Conservation (phyloP, 805 yeast genomes). For the Teunomyces funiuensis region DNA sequence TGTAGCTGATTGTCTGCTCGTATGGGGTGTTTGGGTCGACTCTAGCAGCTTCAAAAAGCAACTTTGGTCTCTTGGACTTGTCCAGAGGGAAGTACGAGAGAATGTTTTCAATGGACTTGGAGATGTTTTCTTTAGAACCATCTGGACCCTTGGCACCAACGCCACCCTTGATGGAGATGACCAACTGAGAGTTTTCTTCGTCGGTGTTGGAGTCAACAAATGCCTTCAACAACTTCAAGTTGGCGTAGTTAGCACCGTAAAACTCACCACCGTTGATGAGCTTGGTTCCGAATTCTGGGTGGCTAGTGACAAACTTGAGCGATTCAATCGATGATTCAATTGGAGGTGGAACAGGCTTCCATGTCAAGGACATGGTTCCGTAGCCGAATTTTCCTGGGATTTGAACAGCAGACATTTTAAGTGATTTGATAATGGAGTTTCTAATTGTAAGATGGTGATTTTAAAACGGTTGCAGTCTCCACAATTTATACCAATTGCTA, state of each 20-base stretch:
- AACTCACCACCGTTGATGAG: constrained; percentile 78
- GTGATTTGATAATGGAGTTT: neutral
- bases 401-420: neutral
- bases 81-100: constrained; percentile 28
- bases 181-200: constrained; percentile 48
- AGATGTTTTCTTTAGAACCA: constrained; percentile 49
- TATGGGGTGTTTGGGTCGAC: constrained; percentile 56
- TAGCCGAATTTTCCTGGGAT: constrained; percentile 50
- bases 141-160: constrained; percentile 45
- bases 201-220: constrained; percentile 61
- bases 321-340: constrained; percentile 52
- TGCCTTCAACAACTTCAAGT: constrained; percentile 54
- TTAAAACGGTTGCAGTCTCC: too few relatives aligned
- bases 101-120: constrained; percentile 47
- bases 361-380: constrained; percentile 82
- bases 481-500: too few relatives aligned
- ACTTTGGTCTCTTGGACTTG: constrained; percentile 30
- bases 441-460: too few relatives aligned
- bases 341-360: constrained; percentile 59
- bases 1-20: constrained; percentile 56
- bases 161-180: constrained; percentile 71
- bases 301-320: constrained; percentile 44
- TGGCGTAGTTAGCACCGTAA: constrained; percentile 57
- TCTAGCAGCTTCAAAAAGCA: constrained; percentile 68
- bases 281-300: constrained; percentile 47